phyloP scores from a whole-genome alignment of 1,284 basidiomycete species.

The Apiotrichum domesticum region DNA sequence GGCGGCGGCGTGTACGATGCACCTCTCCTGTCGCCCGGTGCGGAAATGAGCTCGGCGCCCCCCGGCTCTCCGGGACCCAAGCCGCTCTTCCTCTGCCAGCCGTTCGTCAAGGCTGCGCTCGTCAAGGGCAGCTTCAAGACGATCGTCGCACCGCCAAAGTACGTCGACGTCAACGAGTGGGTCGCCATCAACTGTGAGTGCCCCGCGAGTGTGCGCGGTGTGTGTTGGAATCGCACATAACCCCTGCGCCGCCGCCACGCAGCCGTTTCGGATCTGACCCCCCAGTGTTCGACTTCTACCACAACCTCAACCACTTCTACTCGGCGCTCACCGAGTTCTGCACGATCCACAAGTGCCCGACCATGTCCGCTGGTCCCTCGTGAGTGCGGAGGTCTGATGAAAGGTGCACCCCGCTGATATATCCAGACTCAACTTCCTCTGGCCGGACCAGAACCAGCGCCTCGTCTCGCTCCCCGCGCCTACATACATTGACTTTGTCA shows the following conservation, averaged over 20 bases:
- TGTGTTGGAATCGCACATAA: too few species aligned
- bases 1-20: conserved; percentile 25
- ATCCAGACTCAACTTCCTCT: conserved; percentile 85
- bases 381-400: conserved; percentile 48
- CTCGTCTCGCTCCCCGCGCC: conserved; percentile 89
- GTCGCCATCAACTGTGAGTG: conserved; percentile 88
- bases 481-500: conserved; percentile 97
- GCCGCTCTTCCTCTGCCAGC: conserved; percentile 84
- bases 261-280: background rate
- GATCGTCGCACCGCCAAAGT: conserved; percentile 94
- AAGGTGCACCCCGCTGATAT: too few species aligned
- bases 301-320: conserved; percentile 95
- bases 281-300: conserved; percentile 89
- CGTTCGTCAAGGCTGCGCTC: conserved; percentile 92
- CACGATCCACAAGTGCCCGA: conserved; percentile 78
- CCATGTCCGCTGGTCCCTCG: conserved; percentile 88
- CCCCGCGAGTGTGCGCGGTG: too few species aligned
- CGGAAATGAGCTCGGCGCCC: conserved; percentile 21
- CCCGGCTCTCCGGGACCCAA: conserved; percentile 24
- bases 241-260: background rate
- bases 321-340: conserved; percentile 92
- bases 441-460: conserved; percentile 93
- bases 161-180: conserved; percentile 97
- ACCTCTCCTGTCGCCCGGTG: conserved; percentile 36
- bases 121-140: conserved; percentile 99